phyloP scores from a whole-genome alignment of 2,329 filamentous ascomycete genomes.

The Penicillium sp. region DNA sequence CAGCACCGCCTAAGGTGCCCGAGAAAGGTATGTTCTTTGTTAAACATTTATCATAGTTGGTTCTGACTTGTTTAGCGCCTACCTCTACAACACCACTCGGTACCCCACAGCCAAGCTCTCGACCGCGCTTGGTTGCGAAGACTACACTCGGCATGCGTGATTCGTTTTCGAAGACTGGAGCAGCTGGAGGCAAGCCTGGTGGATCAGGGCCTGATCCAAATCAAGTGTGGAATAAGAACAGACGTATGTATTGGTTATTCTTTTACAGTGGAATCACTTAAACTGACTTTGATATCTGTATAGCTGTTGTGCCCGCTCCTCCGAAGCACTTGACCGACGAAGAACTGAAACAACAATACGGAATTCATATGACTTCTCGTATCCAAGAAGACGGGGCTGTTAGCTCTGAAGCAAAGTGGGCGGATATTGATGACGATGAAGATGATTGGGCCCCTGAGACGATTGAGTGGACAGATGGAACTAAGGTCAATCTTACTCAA shows the following conservation, averaged over 20 bases:
- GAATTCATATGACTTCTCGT: slow-evolving; percentile 65
- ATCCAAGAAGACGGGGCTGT: slow-evolving; percentile 61
- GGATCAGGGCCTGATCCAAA: slow-evolving; percentile 61
- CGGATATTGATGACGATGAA: slow-evolving; percentile 68
- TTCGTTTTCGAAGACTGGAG: slow-evolving; percentile 50
- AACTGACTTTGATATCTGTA: slow-evolving; percentile 23
- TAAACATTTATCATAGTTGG: not conserved
- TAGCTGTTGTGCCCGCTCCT: slow-evolving; percentile 55
- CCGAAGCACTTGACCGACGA: slow-evolving; percentile 67
- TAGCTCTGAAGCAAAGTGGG: slow-evolving; percentile 64
- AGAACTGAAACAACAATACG: slow-evolving; percentile 67
- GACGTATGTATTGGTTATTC: slow-evolving; percentile 47
- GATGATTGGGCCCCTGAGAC: slow-evolving; percentile 68
- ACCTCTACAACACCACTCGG: slow-evolving; percentile 41
- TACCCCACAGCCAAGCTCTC: slow-evolving; percentile 48
- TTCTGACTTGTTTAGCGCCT: slow-evolving; percentile 27
- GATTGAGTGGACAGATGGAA: slow-evolving; percentile 68
- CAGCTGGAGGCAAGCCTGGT: slow-evolving; percentile 48
- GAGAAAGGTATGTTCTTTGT: slow-evolving; percentile 52
- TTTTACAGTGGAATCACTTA: not conserved
- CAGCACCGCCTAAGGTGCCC: slow-evolving; percentile 50
- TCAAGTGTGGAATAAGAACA: slow-evolving; percentile 70
- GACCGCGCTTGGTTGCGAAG: slow-evolving; percentile 64
- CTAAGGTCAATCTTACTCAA: slow-evolving; percentile 61
- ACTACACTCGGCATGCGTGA: slow-evolving; percentile 56